Conservation (phyloP, 1,139 yeast species). For the Saccharomycopsis hybrid region DNA sequence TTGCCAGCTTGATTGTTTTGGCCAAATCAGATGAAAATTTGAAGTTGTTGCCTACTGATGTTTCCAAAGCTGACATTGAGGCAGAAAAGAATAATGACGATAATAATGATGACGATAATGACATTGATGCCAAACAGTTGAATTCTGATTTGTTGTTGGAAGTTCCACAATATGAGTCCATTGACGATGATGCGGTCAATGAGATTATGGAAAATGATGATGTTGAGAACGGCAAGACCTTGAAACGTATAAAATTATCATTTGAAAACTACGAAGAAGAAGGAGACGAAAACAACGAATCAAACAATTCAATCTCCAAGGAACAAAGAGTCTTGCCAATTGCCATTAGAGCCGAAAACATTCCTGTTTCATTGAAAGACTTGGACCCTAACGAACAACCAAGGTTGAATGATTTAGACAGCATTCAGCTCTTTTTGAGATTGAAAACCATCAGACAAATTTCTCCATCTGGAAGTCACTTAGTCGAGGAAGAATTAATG, state of each 20-base stretch:
- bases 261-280: conserved; percentile 25
- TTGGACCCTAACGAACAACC: conserved; percentile 86
- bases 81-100: conserved; percentile 24
- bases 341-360: conserved; percentile 51
- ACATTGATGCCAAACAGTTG: conserved; percentile 48
- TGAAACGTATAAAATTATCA: conserved; percentile 9
- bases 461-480: conserved; percentile 61
- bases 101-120: conserved; percentile 29
- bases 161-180: conserved; percentile 57
- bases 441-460: conserved; percentile 60
- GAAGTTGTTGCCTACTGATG: conserved; percentile 20
- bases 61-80: no score
- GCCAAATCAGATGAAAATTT: conserved; percentile 41
- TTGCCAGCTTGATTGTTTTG: conserved; percentile 70
- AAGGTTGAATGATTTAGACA: conserved; percentile 60
- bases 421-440: conserved; percentile 63
- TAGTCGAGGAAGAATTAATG: conserved; percentile 75
- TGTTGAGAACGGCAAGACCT: not conserved
- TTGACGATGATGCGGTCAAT: conserved; percentile 43
- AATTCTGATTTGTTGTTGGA: conserved; percentile 80
- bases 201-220: conserved; percentile 29
- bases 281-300: conserved; percentile 28
- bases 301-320: conserved; percentile 29
- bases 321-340: conserved; percentile 45
- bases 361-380: conserved; percentile 48